A percentile compares a stretch with the other conserved stretches of the same genome.
phyloP scores from a whole-genome alignment of 805 yeast species.

The Lachancea fermentati region DNA sequence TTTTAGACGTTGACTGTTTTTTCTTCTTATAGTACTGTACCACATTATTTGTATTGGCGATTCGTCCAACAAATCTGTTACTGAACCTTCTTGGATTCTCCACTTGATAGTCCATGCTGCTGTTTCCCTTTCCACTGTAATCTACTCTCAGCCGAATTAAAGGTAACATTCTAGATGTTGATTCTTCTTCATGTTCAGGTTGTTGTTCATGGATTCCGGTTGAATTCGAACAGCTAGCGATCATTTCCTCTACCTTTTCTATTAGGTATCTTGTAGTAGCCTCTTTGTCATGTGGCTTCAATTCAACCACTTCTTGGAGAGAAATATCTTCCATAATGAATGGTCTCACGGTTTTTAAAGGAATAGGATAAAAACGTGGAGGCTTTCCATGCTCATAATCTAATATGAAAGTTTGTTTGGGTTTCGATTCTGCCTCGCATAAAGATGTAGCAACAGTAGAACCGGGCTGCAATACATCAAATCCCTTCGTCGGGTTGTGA shows the following conservation, averaged over 20 bases:
- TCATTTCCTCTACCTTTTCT: constrained; percentile 60
- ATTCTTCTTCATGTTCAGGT: constrained; percentile 51
- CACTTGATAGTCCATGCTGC: constrained; percentile 63
- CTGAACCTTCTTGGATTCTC: constrained; percentile 89
- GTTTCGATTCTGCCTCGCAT: constrained; percentile 74
- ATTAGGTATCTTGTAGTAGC: constrained; percentile 57
- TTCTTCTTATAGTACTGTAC: constrained; percentile 59
- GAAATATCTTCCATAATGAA: constrained; percentile 66
- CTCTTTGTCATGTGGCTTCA: constrained; percentile 57
- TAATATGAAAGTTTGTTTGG: constrained; percentile 69
- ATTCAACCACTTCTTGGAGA: constrained; percentile 45
- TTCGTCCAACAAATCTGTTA: constrained; percentile 80
- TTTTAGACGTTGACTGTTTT: constrained; percentile 17
- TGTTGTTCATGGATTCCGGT: too few species aligned
- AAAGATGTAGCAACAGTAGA: constrained; percentile 90
- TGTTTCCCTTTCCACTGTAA: constrained; percentile 51
- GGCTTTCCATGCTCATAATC: constrained; percentile 57
- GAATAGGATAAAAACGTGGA: constrained; percentile 42
- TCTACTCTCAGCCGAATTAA: constrained; percentile 78
- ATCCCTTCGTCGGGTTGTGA: constrained; percentile 48
- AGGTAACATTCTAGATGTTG: constrained; percentile 49
- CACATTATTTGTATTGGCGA: constrained; percentile 88
- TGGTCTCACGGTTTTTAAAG: constrained; percentile 64
- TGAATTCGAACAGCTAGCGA: constrained; percentile 26
- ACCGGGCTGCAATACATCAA: constrained; percentile 85